A percentile compares a stretch with the other conserved stretches of the same genome.
Conservation (phyloP, 352 stramenopile species). For the Phytophthora constricta region DNA sequence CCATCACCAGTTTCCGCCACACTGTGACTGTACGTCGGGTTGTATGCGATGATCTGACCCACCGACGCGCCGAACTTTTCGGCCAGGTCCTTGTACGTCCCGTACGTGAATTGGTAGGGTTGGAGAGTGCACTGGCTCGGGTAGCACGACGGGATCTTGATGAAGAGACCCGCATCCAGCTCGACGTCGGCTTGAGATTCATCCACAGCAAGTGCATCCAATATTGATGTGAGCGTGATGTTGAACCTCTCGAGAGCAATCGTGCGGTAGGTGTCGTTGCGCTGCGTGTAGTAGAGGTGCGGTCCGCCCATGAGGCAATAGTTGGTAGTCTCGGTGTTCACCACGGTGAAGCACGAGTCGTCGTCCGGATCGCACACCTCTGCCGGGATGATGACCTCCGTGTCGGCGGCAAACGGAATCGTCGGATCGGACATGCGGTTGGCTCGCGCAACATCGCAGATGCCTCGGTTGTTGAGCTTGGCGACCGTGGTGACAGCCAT, state of each 20-base stretch:
- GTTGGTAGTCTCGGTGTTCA: constrained; percentile 20
- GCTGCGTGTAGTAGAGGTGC: constrained; percentile 34
- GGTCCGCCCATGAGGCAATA: constrained; percentile 27
- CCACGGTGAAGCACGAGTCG: constrained; percentile 16
- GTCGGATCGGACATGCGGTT: constrained; percentile 27
- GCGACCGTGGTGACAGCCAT: constrained; percentile 14
- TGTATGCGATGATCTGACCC: constrained; percentile 27
- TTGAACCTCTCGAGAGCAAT: constrained; percentile 29
- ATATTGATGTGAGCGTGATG: constrained; percentile 24
- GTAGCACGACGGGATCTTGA: constrained; percentile 32
- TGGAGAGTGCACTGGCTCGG: constrained; percentile 29
- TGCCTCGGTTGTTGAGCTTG: constrained; percentile 11
- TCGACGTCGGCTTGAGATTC: constrained; percentile 24
- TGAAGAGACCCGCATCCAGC: constrained; percentile 18
- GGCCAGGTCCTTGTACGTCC: constrained; percentile 27
- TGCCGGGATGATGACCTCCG: constrained; percentile 19
- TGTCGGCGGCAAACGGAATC: constrained; percentile 20
- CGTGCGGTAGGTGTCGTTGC: constrained; percentile 30
- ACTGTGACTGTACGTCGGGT: constrained; percentile 29
- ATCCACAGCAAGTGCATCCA: constrained; percentile 16
- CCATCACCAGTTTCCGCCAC: constrained; percentile 12
- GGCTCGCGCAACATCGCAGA: constrained; percentile 19
- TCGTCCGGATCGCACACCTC: constrained; percentile 20
- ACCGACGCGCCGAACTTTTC: constrained; percentile 19
- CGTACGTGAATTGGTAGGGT: constrained; percentile 26